phyloP scores from a whole-genome alignment of 2,329 filamentous ascomycete genomes.

The Pestalotiopsis sp. region DNA sequence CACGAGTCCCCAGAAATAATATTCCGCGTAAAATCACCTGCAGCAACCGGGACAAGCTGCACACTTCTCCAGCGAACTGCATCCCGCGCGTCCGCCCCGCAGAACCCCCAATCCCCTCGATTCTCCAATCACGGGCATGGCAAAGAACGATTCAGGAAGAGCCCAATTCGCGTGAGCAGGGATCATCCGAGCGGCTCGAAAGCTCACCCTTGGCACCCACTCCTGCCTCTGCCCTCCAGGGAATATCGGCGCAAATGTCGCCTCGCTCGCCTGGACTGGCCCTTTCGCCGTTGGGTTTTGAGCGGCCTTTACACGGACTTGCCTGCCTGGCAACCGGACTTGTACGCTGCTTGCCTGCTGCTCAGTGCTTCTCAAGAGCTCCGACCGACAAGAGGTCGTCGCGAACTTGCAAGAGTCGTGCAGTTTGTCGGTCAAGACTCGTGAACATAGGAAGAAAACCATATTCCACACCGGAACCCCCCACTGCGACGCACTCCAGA shows the following conservation, averaged over 20 bases:
- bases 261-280: not conserved
- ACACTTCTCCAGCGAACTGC: constrained; percentile 7
- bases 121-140: constrained; percentile 11
- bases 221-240: not conserved
- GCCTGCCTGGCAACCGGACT: not conserved
- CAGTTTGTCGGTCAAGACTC: not conserved
- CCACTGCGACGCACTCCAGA: not conserved
- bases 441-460: not conserved
- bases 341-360: not conserved
- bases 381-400: not conserved
- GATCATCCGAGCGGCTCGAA: constrained; percentile 6
- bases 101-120: constrained; percentile 8
- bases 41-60: not conserved
- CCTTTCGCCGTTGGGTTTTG: not conserved
- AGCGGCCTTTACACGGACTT: constrained; percentile 9
- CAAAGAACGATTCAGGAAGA: constrained; percentile 13
- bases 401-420: not conserved
- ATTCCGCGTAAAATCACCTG: constrained; percentile 8
- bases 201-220: not conserved
- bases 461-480: not conserved
- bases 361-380: not conserved
- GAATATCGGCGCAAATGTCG: constrained; percentile 1
- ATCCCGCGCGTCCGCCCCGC: constrained; percentile 12
- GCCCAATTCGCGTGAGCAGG: constrained; percentile 2
- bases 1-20: constrained; percentile 12